Percentiles rank a stretch among this genome's conserved stretches.
These are phyloP conservation scores for Patellifolia procumbens DNA, from an alignment of 179 eudicot species.

Conservation along the genomic window DNA sequence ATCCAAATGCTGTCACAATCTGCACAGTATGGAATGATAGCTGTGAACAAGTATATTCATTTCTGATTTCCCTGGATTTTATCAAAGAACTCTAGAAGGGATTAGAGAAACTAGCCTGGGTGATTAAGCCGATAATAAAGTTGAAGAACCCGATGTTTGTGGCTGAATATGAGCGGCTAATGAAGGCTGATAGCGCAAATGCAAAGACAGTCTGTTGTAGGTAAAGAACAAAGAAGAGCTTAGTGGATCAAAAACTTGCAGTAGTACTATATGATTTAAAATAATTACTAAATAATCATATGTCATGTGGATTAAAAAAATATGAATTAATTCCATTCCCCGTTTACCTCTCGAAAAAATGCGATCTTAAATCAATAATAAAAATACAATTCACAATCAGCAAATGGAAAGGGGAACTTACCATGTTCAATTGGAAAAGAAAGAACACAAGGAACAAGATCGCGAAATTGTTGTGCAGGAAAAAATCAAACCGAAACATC, in stretches of 20 bases:
- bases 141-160: slow-evolving; percentile 72
- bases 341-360: too few species aligned
- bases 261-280: neutral
- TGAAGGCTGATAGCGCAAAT: slow-evolving; percentile 74
- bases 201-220: slow-evolving; percentile 69
- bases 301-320: too few species aligned
- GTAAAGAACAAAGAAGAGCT: slow-evolving; percentile 19
- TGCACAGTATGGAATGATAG: slow-evolving; percentile 34
- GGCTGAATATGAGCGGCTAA: slow-evolving; percentile 74
- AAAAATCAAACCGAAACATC: slow-evolving; percentile 93
- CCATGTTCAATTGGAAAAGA: slow-evolving; percentile 92
- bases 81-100: neutral
- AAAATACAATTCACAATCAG: neutral
- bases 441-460: slow-evolving; percentile 75
- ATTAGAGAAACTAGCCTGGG: slow-evolving; percentile 60
- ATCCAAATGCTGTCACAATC: slow-evolving; percentile 73
- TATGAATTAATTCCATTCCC: too few species aligned
- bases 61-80: slow-evolving; percentile 2
- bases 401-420: slow-evolving; percentile 28
- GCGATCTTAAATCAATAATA: neutral
- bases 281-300: neutral
- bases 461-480: slow-evolving; percentile 72
- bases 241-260: neutral
- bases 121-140: slow-evolving; percentile 70
- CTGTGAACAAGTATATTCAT: neutral